phyloP scores from a whole-genome alignment of 768 basidiomycete species.

The Auricularia sp. region DNA sequence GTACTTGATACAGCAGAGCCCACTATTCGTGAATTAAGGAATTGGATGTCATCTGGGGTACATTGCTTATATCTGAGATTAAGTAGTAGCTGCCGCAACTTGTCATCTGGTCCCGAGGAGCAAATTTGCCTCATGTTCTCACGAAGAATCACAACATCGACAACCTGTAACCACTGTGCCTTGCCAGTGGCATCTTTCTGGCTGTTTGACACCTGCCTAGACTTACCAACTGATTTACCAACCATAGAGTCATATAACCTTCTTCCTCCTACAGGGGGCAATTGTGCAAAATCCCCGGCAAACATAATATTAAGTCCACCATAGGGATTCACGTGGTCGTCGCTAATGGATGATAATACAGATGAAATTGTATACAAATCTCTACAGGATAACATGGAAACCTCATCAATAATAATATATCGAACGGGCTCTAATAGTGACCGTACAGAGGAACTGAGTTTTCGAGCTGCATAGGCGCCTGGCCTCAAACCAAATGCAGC shows the following conservation, averaged over 20 bases:
- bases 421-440: conserved; percentile 19
- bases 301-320: conserved; percentile 25
- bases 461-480: conserved; percentile 10
- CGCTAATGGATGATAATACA: conserved; percentile 13
- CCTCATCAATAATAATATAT: conserved; percentile 22
- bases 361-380: conserved; percentile 19
- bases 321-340: conserved; percentile 16
- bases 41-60: too few relatives aligned
- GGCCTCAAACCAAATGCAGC: conserved; percentile 15
- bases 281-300: conserved; percentile 26
- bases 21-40: too few relatives aligned
- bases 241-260: conserved; percentile 19
- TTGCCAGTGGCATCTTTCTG: conserved; percentile 17
- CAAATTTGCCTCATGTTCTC: background rate
- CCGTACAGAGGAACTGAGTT: conserved; percentile 9
- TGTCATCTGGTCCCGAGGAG: conserved; percentile 34
- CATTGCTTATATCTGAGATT: too few relatives aligned
- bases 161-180: conserved; percentile 14
- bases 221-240: conserved; percentile 7
- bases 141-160: conserved; percentile 7
- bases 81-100: conserved; percentile 16
- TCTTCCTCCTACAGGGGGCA: conserved; percentile 20
- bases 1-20: too few relatives aligned
- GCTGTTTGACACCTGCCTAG: conserved; percentile 10
- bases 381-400: conserved; percentile 19